Evolutionary conservation across 257 asterid genomes (phyloP), one percentile per base, ranked within the genome.

Genomic region (Plantago ovata): DNA sequence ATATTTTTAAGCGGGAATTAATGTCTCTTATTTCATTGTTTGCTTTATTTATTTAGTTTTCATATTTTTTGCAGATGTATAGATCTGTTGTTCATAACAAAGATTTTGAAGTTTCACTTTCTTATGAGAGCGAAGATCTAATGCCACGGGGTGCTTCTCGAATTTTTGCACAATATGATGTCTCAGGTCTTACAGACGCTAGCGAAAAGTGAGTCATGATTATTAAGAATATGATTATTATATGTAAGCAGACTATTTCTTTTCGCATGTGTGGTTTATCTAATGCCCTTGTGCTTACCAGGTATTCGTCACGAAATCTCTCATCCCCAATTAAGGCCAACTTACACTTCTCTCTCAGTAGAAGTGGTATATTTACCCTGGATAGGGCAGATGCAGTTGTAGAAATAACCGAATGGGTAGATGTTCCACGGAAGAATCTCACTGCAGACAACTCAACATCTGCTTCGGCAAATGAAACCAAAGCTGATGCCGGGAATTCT

Each of bases 361-460:
- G 96, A 83, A 93, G 97, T 75, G 96, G 99, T 53, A 67, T 79
- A 58, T 78, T 93, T 64, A 65, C 81, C 23, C 81, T 93, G 77
- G 99, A 93, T 60, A 84, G 97, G 38, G 95, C 94, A 42, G 95
- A 93, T 75, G 96, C 97, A 61, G 86, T 86, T 44, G 51, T 93
- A 50, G 99, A 93, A 72, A 86, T 89, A 79, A 80, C 94, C 39
- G 99, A 93, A 77, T 93, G 99, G 99, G 92, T 93, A 23, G 99
- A 93, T 72, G 88, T 89, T 57, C 99, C 97, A 19, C 68, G 79
- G 62, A 93, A 84, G 85, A 82, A 84, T 82, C 72, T 86, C 58
- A 82, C 97, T n/a, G 79, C 66, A 40, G 89, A 89, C 66, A 86
- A 86, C 75, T 77, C 97, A 55, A 86, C 94, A 48, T 77, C 86